Evolutionary conservation across 1,139 yeast species (phyloP).

Genomic region (Arxiozyma bovina): DNA sequence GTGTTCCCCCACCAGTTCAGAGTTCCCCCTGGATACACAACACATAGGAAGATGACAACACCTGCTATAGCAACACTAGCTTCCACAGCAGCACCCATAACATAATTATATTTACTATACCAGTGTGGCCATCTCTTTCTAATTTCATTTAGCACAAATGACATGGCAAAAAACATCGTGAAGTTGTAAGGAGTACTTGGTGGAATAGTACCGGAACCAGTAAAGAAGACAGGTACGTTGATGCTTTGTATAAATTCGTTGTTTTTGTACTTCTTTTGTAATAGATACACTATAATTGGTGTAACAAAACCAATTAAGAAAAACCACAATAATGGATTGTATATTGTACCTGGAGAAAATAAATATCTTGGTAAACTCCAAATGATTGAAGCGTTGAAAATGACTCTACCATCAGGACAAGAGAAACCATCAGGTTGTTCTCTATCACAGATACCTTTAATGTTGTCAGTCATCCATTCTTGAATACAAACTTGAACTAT

Average conservation of each 20-base stretch:
- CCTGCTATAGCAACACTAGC: constrained; percentile 52
- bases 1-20: constrained; percentile 47
- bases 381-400: constrained; percentile 41
- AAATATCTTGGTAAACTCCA: constrained; percentile 43
- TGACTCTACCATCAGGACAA: constrained; percentile 35
- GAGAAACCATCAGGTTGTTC: constrained; percentile 35
- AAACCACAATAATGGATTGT: constrained; percentile 34
- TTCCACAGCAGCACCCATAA: constrained; percentile 46
- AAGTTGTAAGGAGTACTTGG: constrained; percentile 43
- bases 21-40: constrained; percentile 39
- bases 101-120: constrained; percentile 38
- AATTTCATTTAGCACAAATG: constrained; percentile 31
- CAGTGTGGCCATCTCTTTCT: constrained; percentile 30
- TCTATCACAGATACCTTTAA: constrained; percentile 38
- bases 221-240: constrained; percentile 35
- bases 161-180: constrained; percentile 41
- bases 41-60: constrained; percentile 40
- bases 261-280: constrained; percentile 32
- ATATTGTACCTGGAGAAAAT: constrained; percentile 38
- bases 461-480: constrained; percentile 27
- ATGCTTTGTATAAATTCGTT: constrained; percentile 30
- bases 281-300: constrained; percentile 29
- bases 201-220: constrained; percentile 37
- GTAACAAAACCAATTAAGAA: constrained; percentile 34
- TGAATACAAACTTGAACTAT: constrained; percentile 36